Base-by-base conservation (phyloP, 495 filamentous ascomycete species). In the Penicillium roqueforti region DNA sequence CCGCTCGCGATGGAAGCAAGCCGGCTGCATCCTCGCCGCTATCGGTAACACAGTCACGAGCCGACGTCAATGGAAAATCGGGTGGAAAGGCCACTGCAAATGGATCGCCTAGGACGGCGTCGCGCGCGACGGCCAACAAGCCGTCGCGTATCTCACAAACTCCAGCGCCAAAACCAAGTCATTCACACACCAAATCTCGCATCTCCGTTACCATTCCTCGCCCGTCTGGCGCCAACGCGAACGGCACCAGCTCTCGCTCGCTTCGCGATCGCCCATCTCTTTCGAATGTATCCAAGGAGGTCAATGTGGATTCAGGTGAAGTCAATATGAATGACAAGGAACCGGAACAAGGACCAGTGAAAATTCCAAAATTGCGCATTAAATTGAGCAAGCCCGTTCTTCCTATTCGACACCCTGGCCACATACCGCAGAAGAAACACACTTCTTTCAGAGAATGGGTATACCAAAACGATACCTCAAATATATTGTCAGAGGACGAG, bases 371-470 rank as follows among this genome's bases (percentile, higher is more conserved):
- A 29, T 55, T 81, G 16, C 78, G 73, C 54, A 71, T 84, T 41
- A 81, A 76, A 54, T 68, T 83, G 28, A 80, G 72, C 43, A 78
- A 75, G 60, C 80, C 79, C n/a, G 68, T 69, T 13, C 62, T 80
- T 16, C 68, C 68, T 1, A 68, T 82, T 28, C 77, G 76, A 34
- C 75, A 84, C 53, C 82, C 82, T 19, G 72, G 69, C 20, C 76
- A 85, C 51, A 66, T 81, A 20, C 54, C 67, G 13, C 63, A 64
- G 40, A 73, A 74, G 18, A 76, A 76, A 48, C 74, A 75, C 57
- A 34, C 60, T 5, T 80, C 81, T 0, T 83, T 86, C 47, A 65
- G 68, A 29, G 81, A 84, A 52, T 86, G 81, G 80, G 54, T 85
- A 8, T 68, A 82, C 6, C 63, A 69, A 20, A 80, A 79, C 16